Evolutionary conservation across 2,329 filamentous ascomycete genomes (phyloP).

Genomic region (Colletotrichum sp.): DNA sequence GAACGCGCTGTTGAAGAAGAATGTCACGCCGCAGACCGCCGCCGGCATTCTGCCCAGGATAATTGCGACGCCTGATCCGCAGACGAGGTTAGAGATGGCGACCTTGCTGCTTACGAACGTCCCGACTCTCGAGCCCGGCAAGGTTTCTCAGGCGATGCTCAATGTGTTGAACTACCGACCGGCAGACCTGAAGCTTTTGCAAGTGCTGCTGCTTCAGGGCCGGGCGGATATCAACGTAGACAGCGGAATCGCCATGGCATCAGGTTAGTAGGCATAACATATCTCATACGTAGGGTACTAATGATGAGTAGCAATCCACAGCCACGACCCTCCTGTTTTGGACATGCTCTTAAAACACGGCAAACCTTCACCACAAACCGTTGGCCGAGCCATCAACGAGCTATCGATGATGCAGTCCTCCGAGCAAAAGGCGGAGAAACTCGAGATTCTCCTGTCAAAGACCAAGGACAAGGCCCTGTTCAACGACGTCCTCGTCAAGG

Average conservation of each 20-base stretch:
- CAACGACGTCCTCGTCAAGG: slow-evolving; percentile 51
- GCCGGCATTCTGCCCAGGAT: slow-evolving; percentile 53
- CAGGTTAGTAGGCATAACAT: slow-evolving; percentile 29
- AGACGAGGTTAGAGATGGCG: slow-evolving; percentile 50
- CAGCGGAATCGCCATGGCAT: slow-evolving; percentile 46
- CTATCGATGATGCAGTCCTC: slow-evolving; percentile 49
- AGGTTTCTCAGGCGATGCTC: slow-evolving; percentile 49
- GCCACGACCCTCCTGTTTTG: slow-evolving; percentile 53
- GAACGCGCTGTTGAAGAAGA: slow-evolving; percentile 46
- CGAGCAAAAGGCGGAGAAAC: slow-evolving; percentile 52
- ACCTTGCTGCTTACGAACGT: slow-evolving; percentile 51
- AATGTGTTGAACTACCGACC: slow-evolving; percentile 47
- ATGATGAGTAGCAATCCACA: slow-evolving; percentile 37
- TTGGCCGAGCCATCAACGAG: slow-evolving; percentile 47
- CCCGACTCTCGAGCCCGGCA: slow-evolving; percentile 43
- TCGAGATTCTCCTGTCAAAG: slow-evolving; percentile 50
- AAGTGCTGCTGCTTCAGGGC: slow-evolving; percentile 54
- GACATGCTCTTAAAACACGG: slow-evolving; percentile 52
- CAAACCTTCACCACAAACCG: slow-evolving; percentile 46
- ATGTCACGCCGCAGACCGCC: slow-evolving; percentile 51
- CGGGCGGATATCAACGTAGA: slow-evolving; percentile 58
- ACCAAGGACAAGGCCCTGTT: slow-evolving; percentile 48
- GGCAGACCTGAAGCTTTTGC: slow-evolving; percentile 55
- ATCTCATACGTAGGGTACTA: neutral
- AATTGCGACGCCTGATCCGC: slow-evolving; percentile 48